Conservation (phyloP, 768 basidiomycete species). For the Collybia mongolica region DNA sequence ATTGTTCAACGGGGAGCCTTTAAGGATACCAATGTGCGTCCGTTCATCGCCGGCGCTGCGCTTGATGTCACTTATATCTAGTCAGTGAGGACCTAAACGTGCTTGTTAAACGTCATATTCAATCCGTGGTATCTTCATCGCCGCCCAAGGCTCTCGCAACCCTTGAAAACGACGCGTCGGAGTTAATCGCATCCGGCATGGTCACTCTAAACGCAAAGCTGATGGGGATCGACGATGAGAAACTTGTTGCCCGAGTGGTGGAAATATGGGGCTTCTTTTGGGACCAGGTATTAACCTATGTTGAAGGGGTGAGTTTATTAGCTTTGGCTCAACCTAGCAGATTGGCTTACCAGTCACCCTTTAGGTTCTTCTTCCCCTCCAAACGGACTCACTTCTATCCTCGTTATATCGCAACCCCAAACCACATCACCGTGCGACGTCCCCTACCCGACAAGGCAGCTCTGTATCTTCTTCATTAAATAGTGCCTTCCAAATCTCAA, state of each 20-base stretch:
- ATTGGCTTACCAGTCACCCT: background rate
- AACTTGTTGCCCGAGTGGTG: slow-evolving; percentile 73
- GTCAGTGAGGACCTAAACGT: slow-evolving; percentile 83
- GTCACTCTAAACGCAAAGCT: slow-evolving; percentile 88
- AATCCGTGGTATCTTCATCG: slow-evolving; percentile 65
- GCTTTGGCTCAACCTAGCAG: slow-evolving; percentile 1
- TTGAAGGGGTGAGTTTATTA: slow-evolving; percentile 69
- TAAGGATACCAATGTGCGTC: slow-evolving; percentile 79
- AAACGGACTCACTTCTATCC: slow-evolving; percentile 51
- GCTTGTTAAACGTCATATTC: slow-evolving; percentile 78
- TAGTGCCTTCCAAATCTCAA: slow-evolving; percentile 26
- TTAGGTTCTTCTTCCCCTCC: slow-evolving; percentile 35
- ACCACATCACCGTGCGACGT: slow-evolving; percentile 48
- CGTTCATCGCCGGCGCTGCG: background rate
- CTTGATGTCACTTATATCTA: background rate
- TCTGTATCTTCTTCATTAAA: slow-evolving; percentile 34
- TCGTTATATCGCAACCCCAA: slow-evolving; percentile 68
- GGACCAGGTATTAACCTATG: slow-evolving; percentile 83
- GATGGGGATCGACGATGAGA: slow-evolving; percentile 71
- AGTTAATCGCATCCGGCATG: slow-evolving; percentile 87
- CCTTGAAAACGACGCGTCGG: slow-evolving; percentile 76
- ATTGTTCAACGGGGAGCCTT: slow-evolving; percentile 87
- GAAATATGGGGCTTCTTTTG: slow-evolving; percentile 95
- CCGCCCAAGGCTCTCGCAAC: slow-evolving; percentile 73
- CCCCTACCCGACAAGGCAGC: slow-evolving; percentile 46